A percentile compares a stretch with the other conserved stretches of the same genome.
Evolutionary conservation across 805 yeast species (phyloP).

Genomic region (Wickerhamomyces strasburgensis): DNA sequence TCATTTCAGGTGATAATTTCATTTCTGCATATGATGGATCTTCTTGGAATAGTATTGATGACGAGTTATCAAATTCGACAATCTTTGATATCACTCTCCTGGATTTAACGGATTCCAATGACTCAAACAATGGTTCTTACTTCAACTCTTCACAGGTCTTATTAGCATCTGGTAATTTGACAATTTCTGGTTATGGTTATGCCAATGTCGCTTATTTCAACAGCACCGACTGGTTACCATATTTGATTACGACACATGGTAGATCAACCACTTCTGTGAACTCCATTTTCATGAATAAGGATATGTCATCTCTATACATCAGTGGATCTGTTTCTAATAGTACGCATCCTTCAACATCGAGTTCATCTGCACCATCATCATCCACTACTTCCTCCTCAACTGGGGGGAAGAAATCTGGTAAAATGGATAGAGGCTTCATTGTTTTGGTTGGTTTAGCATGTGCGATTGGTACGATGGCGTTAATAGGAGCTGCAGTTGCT

Average conservation of each 20-base stretch:
- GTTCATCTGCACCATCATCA: slow-evolving; percentile 16
- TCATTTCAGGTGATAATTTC: slow-evolving; percentile 37
- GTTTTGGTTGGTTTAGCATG: slow-evolving; percentile 66
- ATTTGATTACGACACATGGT: slow-evolving; percentile 37
- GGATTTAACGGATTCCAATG: slow-evolving; percentile 28
- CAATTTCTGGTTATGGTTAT: slow-evolving; percentile 45
- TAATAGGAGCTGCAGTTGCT: slow-evolving; percentile 37
- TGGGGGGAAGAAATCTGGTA: slow-evolving; percentile 13
- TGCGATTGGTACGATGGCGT: slow-evolving; percentile 47
- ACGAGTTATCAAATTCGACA: slow-evolving; percentile 28
- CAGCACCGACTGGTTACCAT: slow-evolving; percentile 66
- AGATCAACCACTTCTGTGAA: slow-evolving; percentile 20
- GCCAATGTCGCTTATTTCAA: slow-evolving; percentile 61
- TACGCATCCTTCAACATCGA: slow-evolving; percentile 15
- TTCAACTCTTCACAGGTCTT: slow-evolving; percentile 43
- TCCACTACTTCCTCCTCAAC: slow-evolving; percentile 13
- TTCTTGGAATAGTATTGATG: slow-evolving; percentile 42
- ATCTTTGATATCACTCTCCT: slow-evolving; percentile 45
- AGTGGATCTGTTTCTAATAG: slow-evolving; percentile 23
- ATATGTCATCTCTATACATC: slow-evolving; percentile 29
- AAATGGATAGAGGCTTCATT: slow-evolving; percentile 51
- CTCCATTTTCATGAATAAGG: slow-evolving; percentile 34
- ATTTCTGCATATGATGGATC: slow-evolving; percentile 40
- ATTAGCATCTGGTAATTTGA: slow-evolving; percentile 53
- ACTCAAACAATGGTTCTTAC: slow-evolving; percentile 30